phyloP scores from a whole-genome alignment of 148 eudicot genomes.

The Dysphania ambrosioides region DNA sequence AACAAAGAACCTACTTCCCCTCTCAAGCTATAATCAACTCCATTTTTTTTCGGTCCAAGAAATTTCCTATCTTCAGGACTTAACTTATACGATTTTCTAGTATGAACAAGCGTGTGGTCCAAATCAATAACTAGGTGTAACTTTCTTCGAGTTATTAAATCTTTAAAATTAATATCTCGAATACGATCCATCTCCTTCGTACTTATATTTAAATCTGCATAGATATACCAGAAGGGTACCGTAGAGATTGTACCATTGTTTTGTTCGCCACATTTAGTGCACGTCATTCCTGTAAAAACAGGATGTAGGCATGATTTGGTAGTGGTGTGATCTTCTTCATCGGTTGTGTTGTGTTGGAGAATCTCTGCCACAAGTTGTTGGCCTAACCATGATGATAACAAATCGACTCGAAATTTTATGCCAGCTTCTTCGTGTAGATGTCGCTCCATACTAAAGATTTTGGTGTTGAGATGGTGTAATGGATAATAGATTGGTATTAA shows the following conservation, averaged over 20 bases:
- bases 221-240: conserved; percentile 23
- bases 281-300: background rate
- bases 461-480: too few species aligned
- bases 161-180: background rate
- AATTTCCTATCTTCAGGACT: conserved; percentile 22
- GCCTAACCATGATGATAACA: conserved; percentile 20
- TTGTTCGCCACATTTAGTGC: conserved; percentile 18
- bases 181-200: conserved; percentile 8
- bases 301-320: conserved; percentile 13
- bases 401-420: background rate
- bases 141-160: conserved; percentile 14
- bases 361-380: conserved; percentile 3
- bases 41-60: conserved; percentile 3
- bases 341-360: background rate
- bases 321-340: too few species aligned
- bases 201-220: conserved; percentile 15
- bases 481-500: background rate
- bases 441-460: background rate
- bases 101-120: conserved; percentile 31
- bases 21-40: conserved; percentile 3
- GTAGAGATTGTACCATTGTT: background rate
- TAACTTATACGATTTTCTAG: conserved; percentile 11
- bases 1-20: background rate
- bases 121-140: conserved; percentile 28
- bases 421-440: background rate